A percentile compares a stretch with the other conserved stretches of the same genome.
These are phyloP conservation scores for Blepharisma stoltei DNA, from an alignment of 73 alveolate species.

Conservation along the genomic window DNA sequence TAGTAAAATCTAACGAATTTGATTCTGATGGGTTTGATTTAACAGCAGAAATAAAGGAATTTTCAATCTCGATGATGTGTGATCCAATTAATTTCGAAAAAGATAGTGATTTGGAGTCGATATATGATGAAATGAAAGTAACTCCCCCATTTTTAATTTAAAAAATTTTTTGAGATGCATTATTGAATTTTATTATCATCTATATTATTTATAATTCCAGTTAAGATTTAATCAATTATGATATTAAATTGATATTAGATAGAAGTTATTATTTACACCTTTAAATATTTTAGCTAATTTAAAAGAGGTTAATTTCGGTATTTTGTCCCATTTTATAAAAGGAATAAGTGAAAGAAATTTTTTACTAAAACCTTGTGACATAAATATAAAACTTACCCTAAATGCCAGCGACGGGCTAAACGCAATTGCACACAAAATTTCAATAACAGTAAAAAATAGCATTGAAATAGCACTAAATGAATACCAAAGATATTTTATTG, in stretches of 20 bases:
- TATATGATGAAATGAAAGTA: constrained; percentile 23
- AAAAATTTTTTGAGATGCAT: too few species aligned
- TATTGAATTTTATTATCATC: too few species aligned
- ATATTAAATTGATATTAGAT: too few species aligned
- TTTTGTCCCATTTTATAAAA: too few species aligned
- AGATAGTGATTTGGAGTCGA: background rate
- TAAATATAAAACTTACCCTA: background rate
- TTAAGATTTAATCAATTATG: too few species aligned
- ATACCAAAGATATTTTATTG: constrained; percentile 19
- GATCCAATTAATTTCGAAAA: constrained; percentile 15
- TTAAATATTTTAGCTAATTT: too few species aligned
- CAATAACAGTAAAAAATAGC: background rate
- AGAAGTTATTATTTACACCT: too few species aligned
- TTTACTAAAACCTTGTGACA: background rate
- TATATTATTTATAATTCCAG: too few species aligned
- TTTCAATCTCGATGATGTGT: background rate
- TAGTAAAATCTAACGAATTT: background rate
- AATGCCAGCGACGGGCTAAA: background rate
- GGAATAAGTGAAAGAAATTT: constrained; percentile 14
- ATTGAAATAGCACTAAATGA: background rate
- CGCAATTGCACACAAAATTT: background rate
- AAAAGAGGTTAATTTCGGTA: too few species aligned
- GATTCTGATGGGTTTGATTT: background rate
- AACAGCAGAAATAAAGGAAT: background rate
- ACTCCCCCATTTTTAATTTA: too few species aligned